Evolutionary conservation across 768 basidiomycete genomes (phyloP), one percentile per base, ranked within the genome.

Genomic region (Clavulina sp.): DNA sequence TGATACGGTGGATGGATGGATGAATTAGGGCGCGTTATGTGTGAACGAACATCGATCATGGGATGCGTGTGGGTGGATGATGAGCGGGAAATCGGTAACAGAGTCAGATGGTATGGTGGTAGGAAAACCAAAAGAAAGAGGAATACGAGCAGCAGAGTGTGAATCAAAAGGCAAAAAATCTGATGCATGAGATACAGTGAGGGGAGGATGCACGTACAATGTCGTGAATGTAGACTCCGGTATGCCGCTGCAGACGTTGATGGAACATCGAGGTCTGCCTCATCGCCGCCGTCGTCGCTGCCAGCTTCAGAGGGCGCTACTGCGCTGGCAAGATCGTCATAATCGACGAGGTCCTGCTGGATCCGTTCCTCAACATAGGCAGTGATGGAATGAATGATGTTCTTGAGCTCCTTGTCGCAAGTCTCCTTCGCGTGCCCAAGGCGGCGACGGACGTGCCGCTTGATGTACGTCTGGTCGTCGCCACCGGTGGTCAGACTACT

Each of bases 331-430:
- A 49, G 18, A 16, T 49, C 48, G 28, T 29, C 28, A 33, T 29
- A 33, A 28, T 49, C 48, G 18, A 18, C 28, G 34, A 38, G 34
- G 9, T 73, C 77, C 57, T 86, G 84, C 41, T 82, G 73, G 33
- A 93, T 74, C 59, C 81, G 77, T 62, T 89, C 84, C 68, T 99
- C 93, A 59, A 95, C 93, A 67, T 89, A 96, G 34, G 78, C 66
- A 56, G 93, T 93, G 70, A 99, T 91, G 54, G 80, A 86, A 66
- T 86, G 81, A 54, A 92, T 88, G 62, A 96, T 84, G 62, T 88
- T 82, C 61, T 82, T 80, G 5, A 99, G 77, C 66, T 95, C 89
- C 71, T 84, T 85, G 76, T 99, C 89, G 72, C 93, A 99, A 57
- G 86, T 85, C 48, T 84, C 78, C 71, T 99, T 97, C 53, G 93